Base-by-base conservation (phyloP, 768 basidiomycete species). In the Kwoniella europaea region DNA sequence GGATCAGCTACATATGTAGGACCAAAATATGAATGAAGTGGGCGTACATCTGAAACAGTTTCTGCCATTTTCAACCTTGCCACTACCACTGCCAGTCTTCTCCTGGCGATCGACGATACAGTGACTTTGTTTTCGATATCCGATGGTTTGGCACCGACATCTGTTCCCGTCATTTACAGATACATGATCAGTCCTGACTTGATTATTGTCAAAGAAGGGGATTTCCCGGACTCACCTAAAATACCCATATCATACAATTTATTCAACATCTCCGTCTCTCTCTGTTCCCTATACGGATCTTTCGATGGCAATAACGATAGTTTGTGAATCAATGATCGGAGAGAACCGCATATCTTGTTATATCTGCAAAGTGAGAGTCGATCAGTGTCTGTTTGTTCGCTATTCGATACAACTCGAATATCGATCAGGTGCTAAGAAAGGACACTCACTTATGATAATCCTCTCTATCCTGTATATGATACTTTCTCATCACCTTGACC, bases 241-340 rank as follows among this genome's bases (percentile, higher is more conserved):
- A 98, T 89, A 68, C 96, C 97, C 87, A 96, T 92, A 84, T 99
- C 97, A 85, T 98, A 99, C 71, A 98, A 88, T 83, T 98, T 98
- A 71, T 92, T 91, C 64, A 99, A 88, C 22, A 98, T 86, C 76
- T 92, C 90, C 55, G 85, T 88, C 85, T 99, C 92, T 89, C 92
- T 92, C 67, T 90, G 88, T 4, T 89, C 72, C 20, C 96, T 88
- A 84, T 92, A 92, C 3, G 94, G 92, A 84, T 98, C 96, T 75
- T 93, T 89, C 0, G 92, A 86, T 1, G 97, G 93, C 10, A 99
- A 88, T 27, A 93, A 86, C 18, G 95, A 90, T 57, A 98, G 81
- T 22, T 93, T 89, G 84, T 98, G 94, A 0, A 93, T 92, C 81
- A 91, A 89, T 2, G 91, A 88, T 56, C 94, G 89, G 55, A 98